A percentile compares a stretch with the other conserved stretches of the same genome.
Conservation (phyloP, 306 rosid genomes). For the Glycine latifolia region DNA sequence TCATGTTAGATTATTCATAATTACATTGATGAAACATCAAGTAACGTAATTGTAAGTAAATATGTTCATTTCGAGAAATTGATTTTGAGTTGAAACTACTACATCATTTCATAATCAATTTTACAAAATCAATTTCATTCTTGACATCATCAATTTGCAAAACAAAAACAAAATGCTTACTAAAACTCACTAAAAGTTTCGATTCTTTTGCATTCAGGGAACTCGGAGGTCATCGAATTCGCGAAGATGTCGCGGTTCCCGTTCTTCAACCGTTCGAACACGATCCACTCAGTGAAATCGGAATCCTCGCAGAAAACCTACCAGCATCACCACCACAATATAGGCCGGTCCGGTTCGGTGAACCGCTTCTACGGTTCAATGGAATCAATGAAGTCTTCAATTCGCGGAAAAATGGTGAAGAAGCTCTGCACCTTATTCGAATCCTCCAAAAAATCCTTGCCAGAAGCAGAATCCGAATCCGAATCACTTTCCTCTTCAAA, state of each 20-base stretch:
- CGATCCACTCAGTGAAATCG: slow-evolving; percentile 48
- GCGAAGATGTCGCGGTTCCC: slow-evolving; percentile 60
- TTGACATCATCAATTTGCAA: too few relatives aligned
- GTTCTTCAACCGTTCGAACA: slow-evolving; percentile 77
- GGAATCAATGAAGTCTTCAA: slow-evolving; percentile 63
- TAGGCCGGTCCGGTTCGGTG: slow-evolving; percentile 69
- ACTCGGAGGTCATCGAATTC: slow-evolving; percentile 55
- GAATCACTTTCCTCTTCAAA: slow-evolving; percentile 25
- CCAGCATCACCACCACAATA: neutral
- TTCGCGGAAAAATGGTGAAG: slow-evolving; percentile 80
- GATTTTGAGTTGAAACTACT: too few relatives aligned
- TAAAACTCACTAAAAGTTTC: neutral
- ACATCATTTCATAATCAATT: too few relatives aligned
- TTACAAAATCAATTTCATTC: too few relatives aligned
- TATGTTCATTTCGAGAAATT: too few relatives aligned
- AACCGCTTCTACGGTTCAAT: slow-evolving; percentile 60
- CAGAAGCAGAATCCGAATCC: neutral
- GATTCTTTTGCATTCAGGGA: slow-evolving; percentile 34
- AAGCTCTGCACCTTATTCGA: slow-evolving; percentile 79
- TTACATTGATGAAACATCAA: too few relatives aligned
- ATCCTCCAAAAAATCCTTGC: slow-evolving; percentile 26
- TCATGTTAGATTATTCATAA: too few relatives aligned
- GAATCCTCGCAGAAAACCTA: slow-evolving; percentile 59
- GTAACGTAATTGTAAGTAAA: too few relatives aligned
- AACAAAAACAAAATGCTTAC: too few relatives aligned